Evolutionary conservation across 164 flowering plant genomes (phyloP).

Genomic region (Dillenia suffruticosa): DNA sequence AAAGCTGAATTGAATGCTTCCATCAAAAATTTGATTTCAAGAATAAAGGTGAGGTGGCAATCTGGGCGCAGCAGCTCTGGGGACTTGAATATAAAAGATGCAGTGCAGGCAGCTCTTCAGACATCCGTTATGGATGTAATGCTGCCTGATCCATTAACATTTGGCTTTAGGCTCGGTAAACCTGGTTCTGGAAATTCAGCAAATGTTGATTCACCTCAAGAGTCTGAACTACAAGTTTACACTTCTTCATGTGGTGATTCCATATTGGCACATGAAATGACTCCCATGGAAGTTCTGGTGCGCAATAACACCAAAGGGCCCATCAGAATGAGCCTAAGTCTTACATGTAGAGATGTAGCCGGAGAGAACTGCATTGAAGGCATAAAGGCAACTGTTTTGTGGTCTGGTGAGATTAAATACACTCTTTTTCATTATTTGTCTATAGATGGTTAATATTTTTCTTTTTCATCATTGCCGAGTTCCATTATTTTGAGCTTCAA

Average conservation of each 20-base stretch:
- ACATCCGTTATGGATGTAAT: slow-evolving; percentile 91
- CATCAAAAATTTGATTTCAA: slow-evolving; percentile 79
- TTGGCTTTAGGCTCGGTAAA: slow-evolving; percentile 78
- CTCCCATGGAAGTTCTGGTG: slow-evolving; percentile 90
- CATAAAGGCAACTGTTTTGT: slow-evolving; percentile 71
- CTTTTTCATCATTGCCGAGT: neutral
- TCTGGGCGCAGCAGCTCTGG: slow-evolving; percentile 94
- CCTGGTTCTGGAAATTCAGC: slow-evolving; percentile 11
- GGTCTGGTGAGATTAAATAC: slow-evolving; percentile 62
- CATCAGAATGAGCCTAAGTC: slow-evolving; percentile 71
- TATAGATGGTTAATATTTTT: neutral
- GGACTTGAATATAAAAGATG: slow-evolving; percentile 87
- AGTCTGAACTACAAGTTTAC: slow-evolving; percentile 13
- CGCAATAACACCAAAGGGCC: slow-evolving; percentile 87
- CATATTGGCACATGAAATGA: slow-evolving; percentile 76
- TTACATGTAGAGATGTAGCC: slow-evolving; percentile 94
- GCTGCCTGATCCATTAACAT: slow-evolving; percentile 92
- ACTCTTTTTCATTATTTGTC: neutral
- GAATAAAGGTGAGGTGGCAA: slow-evolving; percentile 91
- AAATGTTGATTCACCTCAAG: slow-evolving; percentile 15
- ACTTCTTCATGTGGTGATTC: slow-evolving; percentile 31
- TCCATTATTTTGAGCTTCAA: neutral
- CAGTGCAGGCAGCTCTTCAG: slow-evolving; percentile 86
- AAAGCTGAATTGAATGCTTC: slow-evolving; percentile 89
- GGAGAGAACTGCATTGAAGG: slow-evolving; percentile 93